A percentile compares a stretch with the other conserved stretches of the same genome.
Evolutionary conservation across 1,284 basidiomycete genomes (phyloP).

Genomic region (Pterulicium gracile): DNA sequence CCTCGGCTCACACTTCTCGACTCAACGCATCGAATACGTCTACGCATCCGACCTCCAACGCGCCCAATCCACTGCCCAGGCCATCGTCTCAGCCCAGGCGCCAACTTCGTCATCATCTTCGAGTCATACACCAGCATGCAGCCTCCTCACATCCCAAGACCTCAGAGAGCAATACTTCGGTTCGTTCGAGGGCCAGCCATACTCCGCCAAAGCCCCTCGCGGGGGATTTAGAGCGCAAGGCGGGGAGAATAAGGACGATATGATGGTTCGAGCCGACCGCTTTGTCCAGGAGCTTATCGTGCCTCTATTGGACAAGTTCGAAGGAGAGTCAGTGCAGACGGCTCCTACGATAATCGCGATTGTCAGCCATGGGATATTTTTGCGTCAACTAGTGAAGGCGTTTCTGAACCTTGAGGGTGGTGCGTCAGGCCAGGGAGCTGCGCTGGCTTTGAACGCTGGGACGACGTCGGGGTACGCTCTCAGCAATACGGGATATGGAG

Average conservation of each 20-base stretch:
- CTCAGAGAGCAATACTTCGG: not conserved
- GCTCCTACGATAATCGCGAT: not conserved
- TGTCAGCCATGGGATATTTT: constrained; percentile 1
- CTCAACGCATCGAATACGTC: not conserved
- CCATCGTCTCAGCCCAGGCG: not conserved
- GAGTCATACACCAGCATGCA: too few relatives aligned
- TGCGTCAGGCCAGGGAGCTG: not conserved
- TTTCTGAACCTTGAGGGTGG: not conserved
- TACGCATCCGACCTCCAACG: not conserved
- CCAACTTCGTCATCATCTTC: too few relatives aligned
- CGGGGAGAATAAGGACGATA: not conserved
- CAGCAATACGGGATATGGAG: not conserved
- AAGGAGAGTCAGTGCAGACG: not conserved
- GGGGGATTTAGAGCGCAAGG: not conserved
- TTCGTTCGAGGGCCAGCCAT: not conserved
- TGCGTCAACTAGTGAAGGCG: not conserved
- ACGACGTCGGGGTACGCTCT: not conserved
- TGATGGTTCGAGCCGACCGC: not conserved
- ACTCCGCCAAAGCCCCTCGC: not conserved
- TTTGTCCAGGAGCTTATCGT: not conserved
- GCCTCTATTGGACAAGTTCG: too few relatives aligned
- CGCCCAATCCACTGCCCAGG: not conserved
- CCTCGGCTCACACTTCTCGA: not conserved
- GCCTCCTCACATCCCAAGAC: not conserved
- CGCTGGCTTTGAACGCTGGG: not conserved